These are phyloP conservation scores for Paecilomyces sp. DNA, from an alignment of 2,329 filamentous ascomycete genomes.

Conservation along the genomic window DNA sequence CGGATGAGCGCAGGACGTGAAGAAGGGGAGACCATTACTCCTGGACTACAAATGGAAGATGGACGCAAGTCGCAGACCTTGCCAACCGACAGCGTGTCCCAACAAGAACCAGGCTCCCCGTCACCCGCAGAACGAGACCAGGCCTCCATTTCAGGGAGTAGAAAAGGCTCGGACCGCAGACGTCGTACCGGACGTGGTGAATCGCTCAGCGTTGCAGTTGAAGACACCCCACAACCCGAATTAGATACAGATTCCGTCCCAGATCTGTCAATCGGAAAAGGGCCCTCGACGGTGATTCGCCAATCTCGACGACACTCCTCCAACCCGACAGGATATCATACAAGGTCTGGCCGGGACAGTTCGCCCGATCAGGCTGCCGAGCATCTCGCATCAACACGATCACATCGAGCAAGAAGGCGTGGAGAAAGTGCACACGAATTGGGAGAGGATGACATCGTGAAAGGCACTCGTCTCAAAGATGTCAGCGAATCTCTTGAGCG, in stretches of 20 bases:
- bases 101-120: background rate
- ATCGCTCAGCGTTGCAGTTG: background rate
- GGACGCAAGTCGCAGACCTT: background rate
- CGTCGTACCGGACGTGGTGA: background rate
- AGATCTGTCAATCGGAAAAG: background rate
- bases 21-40: background rate
- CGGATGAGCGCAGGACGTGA: constrained; percentile 31
- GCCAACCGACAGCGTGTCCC: background rate
- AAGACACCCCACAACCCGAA: background rate
- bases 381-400: background rate
- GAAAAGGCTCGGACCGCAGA: background rate
- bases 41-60: background rate
- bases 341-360: background rate
- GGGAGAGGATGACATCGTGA: background rate
- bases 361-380: background rate
- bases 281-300: constrained; percentile 3
- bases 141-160: background rate
- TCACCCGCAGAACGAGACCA: background rate
- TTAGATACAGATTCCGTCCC: background rate
- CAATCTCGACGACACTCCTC: constrained; percentile 20
- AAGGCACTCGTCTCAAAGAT: background rate
- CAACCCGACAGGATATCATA: constrained; percentile 3
- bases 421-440: background rate
- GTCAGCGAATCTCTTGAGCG: background rate
- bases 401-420: background rate